Evolutionary conservation across 768 basidiomycete genomes (phyloP), one percentile per base, ranked within the genome.

Genomic region (Cystoderma amianthinum): DNA sequence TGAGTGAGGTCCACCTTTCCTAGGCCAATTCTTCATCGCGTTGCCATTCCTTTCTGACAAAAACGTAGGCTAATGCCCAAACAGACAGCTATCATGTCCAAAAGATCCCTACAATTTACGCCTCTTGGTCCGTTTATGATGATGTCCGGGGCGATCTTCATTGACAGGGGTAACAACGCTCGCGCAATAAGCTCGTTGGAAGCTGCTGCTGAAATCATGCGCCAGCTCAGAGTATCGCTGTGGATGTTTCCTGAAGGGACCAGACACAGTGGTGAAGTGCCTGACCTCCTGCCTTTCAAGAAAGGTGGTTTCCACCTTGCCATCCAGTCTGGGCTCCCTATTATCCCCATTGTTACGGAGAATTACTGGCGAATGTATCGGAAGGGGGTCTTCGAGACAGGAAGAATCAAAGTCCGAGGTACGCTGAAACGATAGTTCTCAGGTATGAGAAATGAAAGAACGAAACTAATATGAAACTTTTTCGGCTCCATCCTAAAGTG

Each of bases 161-260:
- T 99, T 45, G 82, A 98, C 64, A 76, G 95, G 41, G 83, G 85
- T 37, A 90, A 91, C 61, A 83, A 74, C 48, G 60, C 74, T 18
- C 65, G 71, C 16, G 95, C 96, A 0, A 64, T 93, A 13, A 71
- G 69, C 39, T 89, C 89, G 9, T 68, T 99, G 40, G 72, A 72
- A 39, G 75, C 74, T 12, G 95, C 91, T 0, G 89, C 83, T 1
- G 72, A 85, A 50, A 68, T 73, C 32, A 89, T 98, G 82, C 87
- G 85, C 64, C 51, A 59, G 22, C 60, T 66, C 25, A 63, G 76
- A 46, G 72, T 85, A 13, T 91, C 90, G 12, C 63, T 98, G 36
- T 95, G 90, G 86, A 81, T 99, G 62, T 98, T 91, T 64, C 91
- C 95, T 1, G 96, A 98, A 65, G 96, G 96, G 21, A 99, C 96